phyloP scores from a whole-genome alignment of 768 basidiomycete genomes.

The Exsudoporus frostii region DNA sequence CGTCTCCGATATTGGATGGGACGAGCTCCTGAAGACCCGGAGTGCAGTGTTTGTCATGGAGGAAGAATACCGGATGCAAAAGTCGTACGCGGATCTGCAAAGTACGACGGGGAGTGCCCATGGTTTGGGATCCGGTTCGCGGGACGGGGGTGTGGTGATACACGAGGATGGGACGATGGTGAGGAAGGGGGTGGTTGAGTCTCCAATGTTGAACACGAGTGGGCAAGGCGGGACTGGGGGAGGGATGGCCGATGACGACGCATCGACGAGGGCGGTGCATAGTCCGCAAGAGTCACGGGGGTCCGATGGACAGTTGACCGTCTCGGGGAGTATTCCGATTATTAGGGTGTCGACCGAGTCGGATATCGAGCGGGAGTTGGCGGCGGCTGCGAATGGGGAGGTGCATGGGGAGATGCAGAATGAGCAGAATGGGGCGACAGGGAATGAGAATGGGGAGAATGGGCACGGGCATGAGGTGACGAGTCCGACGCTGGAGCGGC shows the following conservation, averaged over 20 bases:
- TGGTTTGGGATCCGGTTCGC: conserved; percentile 26
- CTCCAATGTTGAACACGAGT: conserved; percentile 1
- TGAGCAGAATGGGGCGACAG: neutral
- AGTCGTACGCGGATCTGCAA: conserved; percentile 71
- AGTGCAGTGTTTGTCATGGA: conserved; percentile 99
- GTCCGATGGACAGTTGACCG: conserved; percentile 27
- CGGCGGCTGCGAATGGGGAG: conserved; percentile 29
- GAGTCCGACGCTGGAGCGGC: conserved; percentile 38
- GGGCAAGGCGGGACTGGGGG: neutral
- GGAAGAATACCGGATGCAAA: conserved; percentile 98
- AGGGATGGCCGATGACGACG: conserved; percentile 53
- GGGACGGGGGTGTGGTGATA: conserved; percentile 40
- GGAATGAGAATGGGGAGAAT: conserved; percentile 23
- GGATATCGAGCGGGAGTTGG: conserved; percentile 46
- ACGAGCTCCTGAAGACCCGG: conserved; percentile 93
- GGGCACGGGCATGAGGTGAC: conserved; percentile 13
- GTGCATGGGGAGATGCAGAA: neutral
- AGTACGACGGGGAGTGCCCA: conserved; percentile 24
- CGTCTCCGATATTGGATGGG: conserved; percentile 96
- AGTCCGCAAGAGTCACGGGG: conserved; percentile 25
- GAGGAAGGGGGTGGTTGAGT: conserved; percentile 13
- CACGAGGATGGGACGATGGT: conserved; percentile 61
- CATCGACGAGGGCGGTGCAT: conserved; percentile 62
- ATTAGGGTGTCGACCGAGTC: conserved; percentile 77
- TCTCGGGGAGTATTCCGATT: conserved; percentile 46